Conservation (phyloP, 495 filamentous ascomycete genomes). For the Clavariopsis aquatica region DNA sequence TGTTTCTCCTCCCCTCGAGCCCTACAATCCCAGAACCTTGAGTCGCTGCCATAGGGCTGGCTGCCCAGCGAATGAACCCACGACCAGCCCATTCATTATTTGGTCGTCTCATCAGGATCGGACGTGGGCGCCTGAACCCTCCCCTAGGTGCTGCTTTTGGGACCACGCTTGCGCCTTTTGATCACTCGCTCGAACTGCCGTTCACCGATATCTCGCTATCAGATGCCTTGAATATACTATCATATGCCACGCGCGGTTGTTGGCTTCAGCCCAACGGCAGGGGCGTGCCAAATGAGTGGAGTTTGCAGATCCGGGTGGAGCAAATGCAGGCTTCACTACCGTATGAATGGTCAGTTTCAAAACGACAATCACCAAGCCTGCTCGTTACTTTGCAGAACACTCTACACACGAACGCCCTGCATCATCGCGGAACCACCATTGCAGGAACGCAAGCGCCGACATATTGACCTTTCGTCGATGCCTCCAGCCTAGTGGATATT, state of each 20-base stretch:
- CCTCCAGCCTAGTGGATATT: background rate
- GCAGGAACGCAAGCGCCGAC: constrained; percentile 30
- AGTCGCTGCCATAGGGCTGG: constrained; percentile 24
- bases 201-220: constrained; percentile 12
- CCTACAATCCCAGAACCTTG: constrained; percentile 26
- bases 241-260: background rate
- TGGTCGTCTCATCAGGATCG: constrained; percentile 1
- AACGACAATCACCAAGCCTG: constrained; percentile 12
- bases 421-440: constrained; percentile 3
- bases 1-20: constrained; percentile 21
- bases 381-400: background rate
- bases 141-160: background rate
- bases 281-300: constrained; percentile 11
- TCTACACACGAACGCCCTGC: constrained; percentile 14
- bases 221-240: constrained; percentile 15
- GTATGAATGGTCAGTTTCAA: constrained; percentile 1
- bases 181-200: constrained; percentile 16
- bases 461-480: constrained; percentile 5
- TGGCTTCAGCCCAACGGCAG: constrained; percentile 7
- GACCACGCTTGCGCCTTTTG: background rate
- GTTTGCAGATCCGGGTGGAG: background rate
- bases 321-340: background rate
- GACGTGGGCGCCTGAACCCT: constrained; percentile 15
- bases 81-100: background rate
- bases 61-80: background rate